These are phyloP conservation scores for Termitomyces sp. DNA, from an alignment of 768 basidiomycete genomes.

Conservation along the genomic window DNA sequence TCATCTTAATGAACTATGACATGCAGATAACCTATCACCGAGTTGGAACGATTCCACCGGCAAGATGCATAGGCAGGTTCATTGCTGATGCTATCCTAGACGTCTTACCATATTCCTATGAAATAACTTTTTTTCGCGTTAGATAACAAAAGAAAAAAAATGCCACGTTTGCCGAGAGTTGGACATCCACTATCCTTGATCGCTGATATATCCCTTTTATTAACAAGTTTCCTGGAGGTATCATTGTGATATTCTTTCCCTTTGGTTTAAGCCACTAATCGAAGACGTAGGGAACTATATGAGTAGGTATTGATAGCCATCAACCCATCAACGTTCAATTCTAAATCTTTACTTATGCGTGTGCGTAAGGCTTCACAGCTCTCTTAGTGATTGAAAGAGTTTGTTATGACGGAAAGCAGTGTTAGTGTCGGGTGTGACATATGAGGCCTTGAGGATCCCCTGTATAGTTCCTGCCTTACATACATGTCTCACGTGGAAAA, in stretches of 20 bases:
- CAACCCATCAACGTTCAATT: neutral
- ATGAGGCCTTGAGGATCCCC: neutral
- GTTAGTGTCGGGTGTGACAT: neutral
- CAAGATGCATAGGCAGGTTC: conserved; percentile 34
- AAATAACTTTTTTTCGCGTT: conserved; percentile 28
- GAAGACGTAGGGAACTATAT: conserved; percentile 11
- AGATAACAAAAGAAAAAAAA: conserved; percentile 26
- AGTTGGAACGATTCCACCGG: conserved; percentile 13
- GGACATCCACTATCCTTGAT: conserved; percentile 11
- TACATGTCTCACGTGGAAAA: too few species aligned
- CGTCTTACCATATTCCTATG: conserved; percentile 20
- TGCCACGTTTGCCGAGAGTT: conserved; percentile 18
- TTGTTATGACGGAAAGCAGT: neutral
- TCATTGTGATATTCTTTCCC: conserved; percentile 15
- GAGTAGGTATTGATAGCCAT: neutral
- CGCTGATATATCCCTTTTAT: conserved; percentile 6
- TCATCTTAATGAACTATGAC: conserved; percentile 22
- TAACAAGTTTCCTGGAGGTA: conserved; percentile 15
- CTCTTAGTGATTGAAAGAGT: neutral
- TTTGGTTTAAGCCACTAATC: conserved; percentile 9
- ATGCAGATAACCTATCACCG: conserved; percentile 21
- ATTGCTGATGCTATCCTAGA: conserved; percentile 24
- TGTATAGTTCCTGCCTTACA: too few species aligned
- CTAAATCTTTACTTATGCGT: neutral
- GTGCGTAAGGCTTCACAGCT: neutral